Evolutionary conservation across 495 filamentous ascomycete genomes (phyloP).

Genomic region (Baudoinia panamericana): DNA sequence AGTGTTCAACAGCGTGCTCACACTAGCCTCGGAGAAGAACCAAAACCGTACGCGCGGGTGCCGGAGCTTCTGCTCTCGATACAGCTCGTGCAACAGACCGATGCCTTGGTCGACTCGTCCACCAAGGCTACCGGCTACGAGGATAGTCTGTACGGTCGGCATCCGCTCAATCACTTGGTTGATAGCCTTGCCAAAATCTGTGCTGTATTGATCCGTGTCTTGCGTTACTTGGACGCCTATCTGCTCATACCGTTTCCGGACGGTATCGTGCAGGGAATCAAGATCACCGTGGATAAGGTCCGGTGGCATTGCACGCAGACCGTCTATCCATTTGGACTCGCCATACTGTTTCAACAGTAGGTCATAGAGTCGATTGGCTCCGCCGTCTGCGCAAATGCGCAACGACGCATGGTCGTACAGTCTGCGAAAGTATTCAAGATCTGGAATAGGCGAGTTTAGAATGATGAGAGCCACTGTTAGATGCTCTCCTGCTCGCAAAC

Average conservation of each 20-base stretch:
- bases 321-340: not conserved
- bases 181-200: constrained; percentile 68
- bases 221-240: constrained; percentile 43
- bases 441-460: constrained; percentile 29
- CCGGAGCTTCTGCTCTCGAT: constrained; percentile 30
- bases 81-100: constrained; percentile 65
- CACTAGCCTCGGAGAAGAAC: constrained; percentile 61
- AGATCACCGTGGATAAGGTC: constrained; percentile 72
- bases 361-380: constrained; percentile 68
- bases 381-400: constrained; percentile 72
- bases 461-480: constrained; percentile 23
- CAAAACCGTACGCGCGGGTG: constrained; percentile 23
- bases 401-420: constrained; percentile 25
- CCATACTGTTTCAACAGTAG: constrained; percentile 21
- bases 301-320: constrained; percentile 35
- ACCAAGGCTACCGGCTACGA: constrained; percentile 70
- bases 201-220: constrained; percentile 68
- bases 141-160: constrained; percentile 34
- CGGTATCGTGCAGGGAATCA: constrained; percentile 56
- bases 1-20: constrained; percentile 62
- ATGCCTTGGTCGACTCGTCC: constrained; percentile 88
- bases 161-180: constrained; percentile 38
- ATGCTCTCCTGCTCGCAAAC: not conserved
- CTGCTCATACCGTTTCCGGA: constrained; percentile 46
- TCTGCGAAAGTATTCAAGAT: constrained; percentile 19